Evolutionary conservation across 2,329 filamentous ascomycete species (phyloP).

Genomic region (Fusarium beomiforme): DNA sequence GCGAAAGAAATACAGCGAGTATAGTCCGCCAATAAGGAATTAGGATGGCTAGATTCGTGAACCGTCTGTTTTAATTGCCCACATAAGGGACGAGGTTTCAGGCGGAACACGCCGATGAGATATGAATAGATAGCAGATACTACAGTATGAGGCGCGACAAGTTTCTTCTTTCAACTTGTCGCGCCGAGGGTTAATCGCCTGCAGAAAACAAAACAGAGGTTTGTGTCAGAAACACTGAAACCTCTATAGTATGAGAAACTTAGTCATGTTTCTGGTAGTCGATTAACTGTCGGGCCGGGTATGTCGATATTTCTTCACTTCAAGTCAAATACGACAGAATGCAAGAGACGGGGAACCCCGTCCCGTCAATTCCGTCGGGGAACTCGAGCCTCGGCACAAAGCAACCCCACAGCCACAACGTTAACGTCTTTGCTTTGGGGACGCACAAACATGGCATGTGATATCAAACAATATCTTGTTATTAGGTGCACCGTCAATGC

Average conservation of each 20-base stretch:
- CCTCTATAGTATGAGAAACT: slow-evolving; percentile 26
- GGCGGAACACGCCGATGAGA: slow-evolving; percentile 10
- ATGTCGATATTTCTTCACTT: not conserved
- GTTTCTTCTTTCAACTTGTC: not conserved
- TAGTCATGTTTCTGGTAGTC: slow-evolving; percentile 9
- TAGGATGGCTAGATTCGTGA: not conserved
- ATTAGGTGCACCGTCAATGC: slow-evolving; percentile 28
- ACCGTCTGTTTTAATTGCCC: slow-evolving; percentile 17
- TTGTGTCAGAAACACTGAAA: slow-evolving; percentile 12
- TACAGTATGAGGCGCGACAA: not conserved
- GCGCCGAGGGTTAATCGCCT: slow-evolving; percentile 6
- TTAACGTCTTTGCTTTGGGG: not conserved
- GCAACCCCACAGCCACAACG: slow-evolving; percentile 16
- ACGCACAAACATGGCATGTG: slow-evolving; percentile 24
- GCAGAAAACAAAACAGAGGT: not conserved
- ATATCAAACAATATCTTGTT: slow-evolving; percentile 20
- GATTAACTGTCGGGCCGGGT: slow-evolving; percentile 22
- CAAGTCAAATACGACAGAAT: not conserved
- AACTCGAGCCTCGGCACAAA: slow-evolving; percentile 24
- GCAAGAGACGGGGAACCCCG: slow-evolving; percentile 1
- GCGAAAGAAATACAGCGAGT: not conserved
- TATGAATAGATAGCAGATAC: slow-evolving; percentile 1
- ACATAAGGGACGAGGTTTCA: not conserved
- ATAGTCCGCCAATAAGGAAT: slow-evolving; percentile 19
- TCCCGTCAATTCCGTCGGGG: slow-evolving; percentile 3